These are phyloP conservation scores for Perkinsus chesapeaki DNA, from an alignment of 169 alveolate species.

Conservation along the genomic window DNA sequence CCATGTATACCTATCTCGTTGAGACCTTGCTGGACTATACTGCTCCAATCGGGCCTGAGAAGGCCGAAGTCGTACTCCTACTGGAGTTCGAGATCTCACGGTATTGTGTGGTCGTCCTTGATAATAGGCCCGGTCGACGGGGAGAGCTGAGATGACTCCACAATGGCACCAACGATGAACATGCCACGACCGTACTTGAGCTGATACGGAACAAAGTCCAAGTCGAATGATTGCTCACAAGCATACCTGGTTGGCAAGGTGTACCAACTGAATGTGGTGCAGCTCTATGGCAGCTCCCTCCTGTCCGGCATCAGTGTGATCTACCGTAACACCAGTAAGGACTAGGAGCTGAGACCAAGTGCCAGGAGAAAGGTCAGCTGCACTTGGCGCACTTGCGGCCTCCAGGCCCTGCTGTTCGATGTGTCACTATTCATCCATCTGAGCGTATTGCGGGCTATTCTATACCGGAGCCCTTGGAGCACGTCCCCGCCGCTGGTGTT, in stretches of 20 bases:
- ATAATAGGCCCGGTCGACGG: background rate
- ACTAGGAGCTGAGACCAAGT: background rate
- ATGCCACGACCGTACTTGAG: background rate
- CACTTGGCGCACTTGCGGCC: conserved; percentile 45
- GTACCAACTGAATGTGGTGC: background rate
- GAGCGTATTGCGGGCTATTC: conserved; percentile 39
- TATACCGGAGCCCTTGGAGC: conserved; percentile 51
- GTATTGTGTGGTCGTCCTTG: conserved; percentile 29
- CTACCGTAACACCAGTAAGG: background rate
- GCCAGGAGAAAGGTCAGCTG: too few relatives aligned
- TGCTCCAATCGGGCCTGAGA: too few relatives aligned
- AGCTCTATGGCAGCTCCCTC: background rate
- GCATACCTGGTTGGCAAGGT: background rate
- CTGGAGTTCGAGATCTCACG: conserved; percentile 19
- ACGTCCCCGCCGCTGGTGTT: conserved; percentile 63
- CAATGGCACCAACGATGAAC: background rate
- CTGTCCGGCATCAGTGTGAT: background rate
- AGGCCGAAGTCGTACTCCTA: too few relatives aligned
- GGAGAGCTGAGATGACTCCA: background rate
- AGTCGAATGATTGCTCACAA: background rate
- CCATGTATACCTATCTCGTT: conserved; percentile 13
- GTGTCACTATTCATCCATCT: conserved; percentile 30
- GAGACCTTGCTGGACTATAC: conserved; percentile 14
- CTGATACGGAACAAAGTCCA: background rate
- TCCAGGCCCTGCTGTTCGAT: conserved; percentile 37